A percentile compares a stretch with the other conserved stretches of the same genome.
Evolutionary conservation across 2,329 filamentous ascomycete species (phyloP).

Genomic region (Knufia fluminis): DNA sequence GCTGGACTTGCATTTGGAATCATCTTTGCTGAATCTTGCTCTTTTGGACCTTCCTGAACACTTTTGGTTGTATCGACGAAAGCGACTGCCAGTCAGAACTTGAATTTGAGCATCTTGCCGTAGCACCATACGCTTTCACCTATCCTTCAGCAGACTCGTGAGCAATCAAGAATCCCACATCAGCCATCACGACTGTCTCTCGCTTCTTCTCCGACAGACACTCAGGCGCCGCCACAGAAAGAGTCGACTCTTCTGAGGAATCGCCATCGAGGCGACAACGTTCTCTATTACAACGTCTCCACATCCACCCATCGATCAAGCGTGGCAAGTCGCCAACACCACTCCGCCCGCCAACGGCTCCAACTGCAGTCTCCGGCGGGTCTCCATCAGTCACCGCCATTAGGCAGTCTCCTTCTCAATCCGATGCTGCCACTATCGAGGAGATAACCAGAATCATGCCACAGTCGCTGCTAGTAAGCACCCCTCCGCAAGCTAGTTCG

Average conservation of each 20-base stretch:
- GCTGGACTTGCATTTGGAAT: no score
- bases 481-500: constrained; percentile 12
- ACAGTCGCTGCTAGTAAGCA: constrained; percentile 15
- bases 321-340: constrained; percentile 18
- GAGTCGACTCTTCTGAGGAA: constrained; percentile 16
- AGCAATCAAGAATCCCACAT: neutral
- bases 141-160: neutral
- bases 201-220: constrained; percentile 21
- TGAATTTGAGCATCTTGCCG: neutral
- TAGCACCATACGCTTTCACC: neutral
- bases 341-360: constrained; percentile 3
- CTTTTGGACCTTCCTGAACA: neutral
- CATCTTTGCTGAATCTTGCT: no score
- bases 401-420: constrained; percentile 14
- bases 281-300: constrained; percentile 21
- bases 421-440: constrained; percentile 19
- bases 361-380: neutral
- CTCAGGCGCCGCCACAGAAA: constrained; percentile 18
- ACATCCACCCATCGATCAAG: constrained; percentile 17
- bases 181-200: constrained; percentile 20
- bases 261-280: constrained; percentile 12
- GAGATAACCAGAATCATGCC: constrained; percentile 22
- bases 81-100: neutral
- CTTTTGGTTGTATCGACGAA: neutral
- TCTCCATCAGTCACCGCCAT: constrained; percentile 9